Base-by-base conservation (phyloP, 805 yeast species). In the Henningerozyma blattae region DNA sequence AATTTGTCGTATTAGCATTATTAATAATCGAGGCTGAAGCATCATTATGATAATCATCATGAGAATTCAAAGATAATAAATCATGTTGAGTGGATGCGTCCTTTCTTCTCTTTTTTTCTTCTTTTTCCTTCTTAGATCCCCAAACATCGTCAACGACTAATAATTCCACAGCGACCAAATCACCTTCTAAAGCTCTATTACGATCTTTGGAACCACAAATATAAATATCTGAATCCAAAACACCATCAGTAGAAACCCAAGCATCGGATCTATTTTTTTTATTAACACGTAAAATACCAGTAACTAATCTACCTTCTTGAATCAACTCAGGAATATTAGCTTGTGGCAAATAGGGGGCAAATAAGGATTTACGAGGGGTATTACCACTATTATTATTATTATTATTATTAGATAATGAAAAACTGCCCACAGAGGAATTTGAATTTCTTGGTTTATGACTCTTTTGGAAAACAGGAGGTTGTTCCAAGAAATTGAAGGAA, bases 141-240 rank as follows among this genome's bases (percentile, higher is more conserved):
- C 98, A 91, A 24, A 91, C 98, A 52, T 91, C 97, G 58, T 91
- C 96, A 27, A 91, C 98, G 16, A 82, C 84, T 37, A 91, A 70
- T 42, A 91, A 68, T 56, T 91, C 98, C 19, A 91, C 87, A 1
- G 98, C 98, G 28, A 91, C 98, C 33, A 85, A 62, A 56, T 91
- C 98, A 38, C 96, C 95, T 59, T 91, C 98, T 35, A 91, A 64
- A 2, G 98, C 97, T 55, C 98, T 77, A 59, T 91, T 91, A 57
- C 98, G 81, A 59, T 91, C 98, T 56, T 91, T 91, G 10, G 97
- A 87, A 10, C 98, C 98, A 64, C 97, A 91, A 44, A 91, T 91
- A 53, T 86, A 91, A 41, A 91, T 84, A 58, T 91, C 98, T 0
- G 98, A 94, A 58, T 91, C 98, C 40, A 91, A 68, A 20, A 87